These are phyloP conservation scores for Cyclotella kingstonii DNA, from an alignment of 108 stramenopile species.

Conservation along the genomic window DNA sequence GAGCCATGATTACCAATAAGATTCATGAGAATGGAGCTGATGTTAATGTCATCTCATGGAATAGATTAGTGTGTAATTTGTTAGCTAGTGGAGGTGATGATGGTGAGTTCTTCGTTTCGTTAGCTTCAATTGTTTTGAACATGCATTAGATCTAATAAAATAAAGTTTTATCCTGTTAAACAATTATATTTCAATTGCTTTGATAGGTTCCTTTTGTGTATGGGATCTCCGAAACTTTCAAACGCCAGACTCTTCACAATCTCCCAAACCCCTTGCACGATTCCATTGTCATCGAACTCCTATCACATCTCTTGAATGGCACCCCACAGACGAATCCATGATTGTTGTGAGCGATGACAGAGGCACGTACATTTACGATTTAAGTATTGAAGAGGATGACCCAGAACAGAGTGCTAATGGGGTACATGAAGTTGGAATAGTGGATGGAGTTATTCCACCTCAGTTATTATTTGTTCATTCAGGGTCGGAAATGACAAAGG, in stretches of 20 bases:
- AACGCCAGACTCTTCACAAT: slow-evolving; percentile 33
- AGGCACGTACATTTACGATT: slow-evolving; percentile 92
- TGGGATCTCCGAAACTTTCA: slow-evolving; percentile 94
- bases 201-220: slow-evolving; percentile 53
- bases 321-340: slow-evolving; percentile 95
- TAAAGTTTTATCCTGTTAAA: neutral
- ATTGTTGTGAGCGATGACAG: slow-evolving; percentile 84
- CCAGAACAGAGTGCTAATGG: slow-evolving; percentile 13
- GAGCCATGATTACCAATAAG: slow-evolving; percentile 81
- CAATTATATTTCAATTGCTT: neutral
- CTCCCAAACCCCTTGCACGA: slow-evolving; percentile 75
- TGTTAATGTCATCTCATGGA: slow-evolving; percentile 97
- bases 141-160: neutral
- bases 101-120: slow-evolving; percentile 56
- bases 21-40: slow-evolving; percentile 73
- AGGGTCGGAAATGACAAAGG: slow-evolving; percentile 91
- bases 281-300: slow-evolving; percentile 89
- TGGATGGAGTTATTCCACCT: slow-evolving; percentile 84
- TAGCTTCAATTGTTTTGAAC: neutral
- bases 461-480: slow-evolving; percentile 98
- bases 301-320: slow-evolving; percentile 96
- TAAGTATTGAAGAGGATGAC: slow-evolving; percentile 95
- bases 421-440: slow-evolving; percentile 29
- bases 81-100: slow-evolving; percentile 95
- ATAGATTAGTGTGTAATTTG: slow-evolving; percentile 85